Percentiles rank a stretch among this genome's conserved stretches.
These are phyloP conservation scores for Cryphonectria carpinicola DNA, from an alignment of 2,329 filamentous ascomycete species.

Conservation along the genomic window DNA sequence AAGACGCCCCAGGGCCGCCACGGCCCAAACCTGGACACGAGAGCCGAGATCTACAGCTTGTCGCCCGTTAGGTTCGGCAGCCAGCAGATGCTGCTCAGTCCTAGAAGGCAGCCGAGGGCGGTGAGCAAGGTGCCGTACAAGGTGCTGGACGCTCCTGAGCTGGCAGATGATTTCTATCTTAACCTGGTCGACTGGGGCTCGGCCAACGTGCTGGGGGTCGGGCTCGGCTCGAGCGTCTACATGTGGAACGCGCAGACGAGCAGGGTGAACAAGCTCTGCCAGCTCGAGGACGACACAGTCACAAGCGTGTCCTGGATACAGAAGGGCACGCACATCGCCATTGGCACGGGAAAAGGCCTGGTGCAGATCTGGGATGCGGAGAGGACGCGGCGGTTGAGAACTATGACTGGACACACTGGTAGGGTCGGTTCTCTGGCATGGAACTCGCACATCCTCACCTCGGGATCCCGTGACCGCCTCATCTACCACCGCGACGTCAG, in stretches of 20 bases:
- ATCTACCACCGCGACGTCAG: slow-evolving; percentile 97
- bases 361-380: slow-evolving; percentile 99
- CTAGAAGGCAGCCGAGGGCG: slow-evolving; percentile 82
- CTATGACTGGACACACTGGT: slow-evolving; percentile 95
- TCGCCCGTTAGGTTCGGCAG: slow-evolving; percentile 93
- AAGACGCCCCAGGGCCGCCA: slow-evolving; percentile 88
- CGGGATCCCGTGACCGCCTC: slow-evolving; percentile 87
- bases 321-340: slow-evolving; percentile 91
- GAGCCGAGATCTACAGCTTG: slow-evolving; percentile 92
- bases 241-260: slow-evolving; percentile 97
- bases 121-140: slow-evolving; percentile 98
- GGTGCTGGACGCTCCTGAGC: slow-evolving; percentile 91
- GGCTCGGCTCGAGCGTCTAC: slow-evolving; percentile 90
- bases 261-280: slow-evolving; percentile 90
- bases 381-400: slow-evolving; percentile 79
- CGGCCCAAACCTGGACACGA: slow-evolving; percentile 84
- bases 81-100: slow-evolving; percentile 90
- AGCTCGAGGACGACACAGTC: slow-evolving; percentile 88
- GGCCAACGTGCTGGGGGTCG: slow-evolving; percentile 90
- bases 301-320: slow-evolving; percentile 99
- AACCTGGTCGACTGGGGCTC: slow-evolving; percentile 98
- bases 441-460: slow-evolving; percentile 97
- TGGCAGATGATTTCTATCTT: slow-evolving; percentile 96
- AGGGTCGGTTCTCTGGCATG: slow-evolving; percentile 93
- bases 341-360: slow-evolving; percentile 90